Evolutionary conservation across 345 rosid genomes (phyloP), one percentile per base, ranked within the genome.

Genomic region (Citrus cavaleriei): DNA sequence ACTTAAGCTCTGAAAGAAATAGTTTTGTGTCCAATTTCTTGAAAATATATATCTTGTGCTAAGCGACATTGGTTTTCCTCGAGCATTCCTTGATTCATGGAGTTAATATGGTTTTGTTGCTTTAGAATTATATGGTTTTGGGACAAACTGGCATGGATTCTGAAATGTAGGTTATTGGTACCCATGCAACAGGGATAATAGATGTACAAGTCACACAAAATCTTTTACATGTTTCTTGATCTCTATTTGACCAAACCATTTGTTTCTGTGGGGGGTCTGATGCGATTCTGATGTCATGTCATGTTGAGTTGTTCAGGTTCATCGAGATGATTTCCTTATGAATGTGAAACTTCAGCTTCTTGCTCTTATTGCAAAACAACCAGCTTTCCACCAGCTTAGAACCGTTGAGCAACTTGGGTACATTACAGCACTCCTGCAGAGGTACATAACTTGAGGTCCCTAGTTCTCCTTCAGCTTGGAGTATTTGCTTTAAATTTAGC

Each of bases 371-470:
- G 95, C 97, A 82, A 93, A 93, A 89, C 95, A 93, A 85, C 88
- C 96, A 35, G 91, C 98, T 77, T 92, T 92, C 88, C 97, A 95
- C 87, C 99, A 95, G 89, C 99, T 95, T 84, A 88, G 99, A 86
- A 88, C 98, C 18, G 93, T 95, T 16, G 97, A 95, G 87, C 98
- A 95, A 81, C 98, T 95, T 80, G 98, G 99, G 59, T 95, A 95
- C 83, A 90, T 93, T 69, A 91, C 97, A 30, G 88, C 74, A 37
- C 96, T 95, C 51, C 74, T 83, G 81, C 91, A 83, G 82, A 95
- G 99, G 99, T 93, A 76, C 32, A 59, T 22, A 54, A 60, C n/a
- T 71, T 55, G 25, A 63, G 19, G 19, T 66, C 55, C 60, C 6
- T 68, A 13, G 8, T 75, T 70, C 62, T 72, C 42, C 16, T 59